Conservation (phyloP, 176 grass and related monocot species). For the Hyparrhenia diplandra region DNA sequence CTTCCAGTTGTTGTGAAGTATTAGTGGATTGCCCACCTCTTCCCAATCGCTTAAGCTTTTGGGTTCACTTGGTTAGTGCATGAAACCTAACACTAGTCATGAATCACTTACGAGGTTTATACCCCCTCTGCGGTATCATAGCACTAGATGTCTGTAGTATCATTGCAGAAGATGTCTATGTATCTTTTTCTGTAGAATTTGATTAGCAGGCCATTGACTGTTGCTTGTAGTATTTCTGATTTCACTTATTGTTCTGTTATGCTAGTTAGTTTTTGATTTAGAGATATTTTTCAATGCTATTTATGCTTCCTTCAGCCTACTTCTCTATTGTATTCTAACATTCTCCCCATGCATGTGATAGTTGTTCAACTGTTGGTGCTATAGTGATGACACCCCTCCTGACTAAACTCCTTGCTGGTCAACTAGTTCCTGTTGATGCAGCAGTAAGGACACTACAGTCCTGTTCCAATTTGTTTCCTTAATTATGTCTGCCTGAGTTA, state of each 20-base stretch:
- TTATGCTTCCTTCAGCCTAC: conserved; percentile 12
- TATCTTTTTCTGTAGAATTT: conserved; percentile 6
- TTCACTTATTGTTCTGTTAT: neutral
- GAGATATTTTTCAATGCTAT: neutral
- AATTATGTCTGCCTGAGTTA: neutral
- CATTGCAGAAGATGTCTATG: neutral
- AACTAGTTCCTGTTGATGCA: conserved; percentile 96
- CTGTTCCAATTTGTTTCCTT: conserved; percentile 3
- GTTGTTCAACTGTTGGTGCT: conserved; percentile 94
- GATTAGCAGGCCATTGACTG: neutral
- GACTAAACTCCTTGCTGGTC: conserved; percentile 86
- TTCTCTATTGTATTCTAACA: conserved; percentile 14
- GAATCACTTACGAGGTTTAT: neutral
- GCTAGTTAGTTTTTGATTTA: neutral
- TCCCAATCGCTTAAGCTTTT: too few relatives aligned
- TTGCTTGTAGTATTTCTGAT: conserved; percentile 6
- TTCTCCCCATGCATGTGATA: conserved; percentile 36
- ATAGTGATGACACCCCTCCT: conserved; percentile 97
- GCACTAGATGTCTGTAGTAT: neutral
- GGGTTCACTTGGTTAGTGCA: too few relatives aligned
- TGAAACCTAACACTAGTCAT: too few relatives aligned
- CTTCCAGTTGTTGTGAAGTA: too few relatives aligned
- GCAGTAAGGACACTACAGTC: conserved; percentile 54
- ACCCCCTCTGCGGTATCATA: conserved; percentile 15
- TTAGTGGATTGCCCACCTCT: too few relatives aligned